These are phyloP conservation scores for Taphrina pruni DNA, from an alignment of 1,139 yeast species.

Conservation along the genomic window DNA sequence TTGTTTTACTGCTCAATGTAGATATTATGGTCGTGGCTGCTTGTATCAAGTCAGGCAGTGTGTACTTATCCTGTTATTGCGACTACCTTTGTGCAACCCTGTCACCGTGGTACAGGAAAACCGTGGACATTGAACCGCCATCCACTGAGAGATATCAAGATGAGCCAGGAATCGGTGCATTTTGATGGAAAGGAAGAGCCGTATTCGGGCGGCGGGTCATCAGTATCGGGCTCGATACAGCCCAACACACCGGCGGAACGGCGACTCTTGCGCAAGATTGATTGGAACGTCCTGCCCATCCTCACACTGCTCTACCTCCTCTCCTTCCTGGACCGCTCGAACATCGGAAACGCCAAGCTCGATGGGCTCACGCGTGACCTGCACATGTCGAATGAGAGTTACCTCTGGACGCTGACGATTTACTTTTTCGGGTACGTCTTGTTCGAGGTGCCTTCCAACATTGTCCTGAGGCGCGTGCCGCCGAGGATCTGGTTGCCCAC, in stretches of 20 bases:
- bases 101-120: too few relatives aligned
- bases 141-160: background rate
- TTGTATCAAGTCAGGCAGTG: too few relatives aligned
- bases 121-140: too few relatives aligned
- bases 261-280: slow-evolving; percentile 57
- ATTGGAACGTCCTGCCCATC: slow-evolving; percentile 62
- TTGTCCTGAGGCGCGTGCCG: slow-evolving; percentile 61
- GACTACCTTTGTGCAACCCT: too few relatives aligned
- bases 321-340: slow-evolving; percentile 66
- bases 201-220: background rate
- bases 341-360: slow-evolving; percentile 66
- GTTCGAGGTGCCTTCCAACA: slow-evolving; percentile 72
- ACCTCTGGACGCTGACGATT: slow-evolving; percentile 63
- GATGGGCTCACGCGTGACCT: slow-evolving; percentile 61
- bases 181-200: background rate
- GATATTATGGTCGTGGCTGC: too few relatives aligned
- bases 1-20: too few relatives aligned
- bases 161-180: slow-evolving; percentile 7
- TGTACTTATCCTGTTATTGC: too few relatives aligned
- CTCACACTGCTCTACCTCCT: slow-evolving; percentile 63
- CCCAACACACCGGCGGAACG: slow-evolving; percentile 32
- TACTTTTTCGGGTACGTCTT: slow-evolving; percentile 75
- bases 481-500: slow-evolving; percentile 60
- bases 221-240: background rate
- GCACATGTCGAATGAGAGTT: slow-evolving; percentile 59